Base-by-base conservation (phyloP, 768 basidiomycete species). In the Sutorius australiensis region DNA sequence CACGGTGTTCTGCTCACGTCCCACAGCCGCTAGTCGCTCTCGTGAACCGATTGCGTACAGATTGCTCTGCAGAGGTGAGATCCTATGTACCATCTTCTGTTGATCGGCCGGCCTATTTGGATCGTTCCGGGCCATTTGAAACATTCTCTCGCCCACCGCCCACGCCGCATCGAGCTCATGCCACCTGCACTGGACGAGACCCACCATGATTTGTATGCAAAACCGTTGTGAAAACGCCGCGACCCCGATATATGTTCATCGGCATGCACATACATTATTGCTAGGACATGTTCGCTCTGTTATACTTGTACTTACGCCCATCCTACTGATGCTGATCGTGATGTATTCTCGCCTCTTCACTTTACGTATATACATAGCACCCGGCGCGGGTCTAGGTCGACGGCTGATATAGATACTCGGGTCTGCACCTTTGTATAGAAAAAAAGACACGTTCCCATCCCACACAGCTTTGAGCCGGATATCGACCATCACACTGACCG, bases 41-140 rank as follows among this genome's bases (percentile, higher is more conserved):
- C 38, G 71, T 77, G 40, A 66, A 70, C 21, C 73, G 69, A 42
- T 74, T 89, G 38, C 77, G 76, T 37, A 73, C 71, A 50, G 87
- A 89, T 65, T 54, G 64, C 39, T 85, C 83, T 45, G 72, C 74
- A 56, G 84, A 86, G 62, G 86, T 87, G 51, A 77, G 74, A 60
- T 76, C 83, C 40, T 89, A 82, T 59, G 75, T 83, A 50, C 75
- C 71, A 36, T 65, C 69, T 48, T 54, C 70, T n/a, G 53, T 61
- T 50, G 55, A 66, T 42, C 52, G 27, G 16, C 46, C 41, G 9
- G 47, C 50, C 27, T 59, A 59, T 33, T 31, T 19, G 44, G 50
- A 58, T 16, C 57, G 34, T 28, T 49, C 60, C 36, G 59, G 60
- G 46, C 61, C 57, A 46, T 72, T 65, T 47, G 67, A 67, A 28